Conservation (phyloP, 2,329 filamentous ascomycete species). For the Trichoderma guizhouense region DNA sequence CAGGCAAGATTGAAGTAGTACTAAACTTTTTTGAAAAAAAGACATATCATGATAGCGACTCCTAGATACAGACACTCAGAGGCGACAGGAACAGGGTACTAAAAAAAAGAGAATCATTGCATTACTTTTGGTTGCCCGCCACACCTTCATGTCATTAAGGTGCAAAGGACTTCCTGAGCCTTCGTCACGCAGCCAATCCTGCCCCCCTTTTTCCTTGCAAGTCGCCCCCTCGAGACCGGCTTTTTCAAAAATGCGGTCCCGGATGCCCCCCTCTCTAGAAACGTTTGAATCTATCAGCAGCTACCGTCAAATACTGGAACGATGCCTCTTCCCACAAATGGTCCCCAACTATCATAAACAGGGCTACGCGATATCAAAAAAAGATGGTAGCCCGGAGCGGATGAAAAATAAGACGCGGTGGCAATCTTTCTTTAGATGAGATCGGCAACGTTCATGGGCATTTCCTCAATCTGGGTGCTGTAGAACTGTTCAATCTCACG, state of each 20-base stretch:
- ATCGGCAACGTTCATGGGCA: conserved; percentile 91
- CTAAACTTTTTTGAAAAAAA: conserved; percentile 10
- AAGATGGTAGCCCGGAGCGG: conserved; percentile 25
- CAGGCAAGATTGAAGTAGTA: neutral
- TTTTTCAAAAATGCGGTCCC: conserved; percentile 27
- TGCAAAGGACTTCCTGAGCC: conserved; percentile 38
- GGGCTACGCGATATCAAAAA: conserved; percentile 22
- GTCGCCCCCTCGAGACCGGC: conserved; percentile 30
- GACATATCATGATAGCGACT: conserved; percentile 34
- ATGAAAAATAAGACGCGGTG: conserved; percentile 24
- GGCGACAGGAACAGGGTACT: conserved; percentile 32
- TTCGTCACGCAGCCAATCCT: conserved; percentile 36
- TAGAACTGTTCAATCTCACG: conserved; percentile 99
- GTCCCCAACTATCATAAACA: conserved; percentile 28
- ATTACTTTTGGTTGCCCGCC: conserved; percentile 44
- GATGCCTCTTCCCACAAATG: conserved; percentile 27
- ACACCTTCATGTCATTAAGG: conserved; percentile 37
- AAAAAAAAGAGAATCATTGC: conserved; percentile 36
- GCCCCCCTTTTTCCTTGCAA: conserved; percentile 30
- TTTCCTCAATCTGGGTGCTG: conserved; percentile 99
- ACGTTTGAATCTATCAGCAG: conserved; percentile 41
- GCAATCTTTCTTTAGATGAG: conserved; percentile 57
- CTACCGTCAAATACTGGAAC: conserved; percentile 31
- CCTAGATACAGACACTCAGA: conserved; percentile 35
- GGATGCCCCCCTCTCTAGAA: conserved; percentile 33